Evolutionary conservation across 371 early-diverging fungal genomes (phyloP), one percentile per base, ranked within the genome.

Genomic region (Caulochytrium protostelioides): DNA sequence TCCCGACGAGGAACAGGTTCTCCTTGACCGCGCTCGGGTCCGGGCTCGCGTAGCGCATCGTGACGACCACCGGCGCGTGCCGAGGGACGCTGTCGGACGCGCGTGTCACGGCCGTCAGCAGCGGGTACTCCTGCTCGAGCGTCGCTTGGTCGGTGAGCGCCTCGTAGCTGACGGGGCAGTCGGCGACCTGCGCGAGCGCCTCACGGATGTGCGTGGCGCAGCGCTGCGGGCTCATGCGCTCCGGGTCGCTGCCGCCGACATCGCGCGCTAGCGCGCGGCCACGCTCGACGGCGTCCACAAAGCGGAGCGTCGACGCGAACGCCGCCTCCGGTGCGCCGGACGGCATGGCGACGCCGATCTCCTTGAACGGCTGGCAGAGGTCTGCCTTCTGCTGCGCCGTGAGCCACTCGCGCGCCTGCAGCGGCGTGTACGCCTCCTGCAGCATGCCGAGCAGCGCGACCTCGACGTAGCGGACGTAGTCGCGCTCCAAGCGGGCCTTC

Each of bases 1-100:
- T 86, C 26, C 86, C 86, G 14, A 83, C 74, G 46, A 86, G 67
- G 57, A 71, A 84, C 13, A 83, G 50, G 46, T 79, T 74, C 49
- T 85, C 83, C 47, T 71, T 78, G 29, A 81, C 83, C 38, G 67
- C 45, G 24, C 62, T 52, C 32, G 63, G 79, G 32, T 76, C 77
- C 14, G 74, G 70, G 1, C 82, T 70, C 20, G 51, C 50, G 57
- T 85, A 85, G 42, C 76, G 76, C 23, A 85, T 57, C 41, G 64
- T 63, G 31, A 85, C 78, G 22, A 85, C 66, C 18, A 73, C 67
- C 30, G 85, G 85, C 47, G 67, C 61, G 51, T 77, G 78, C 27
- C 72, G 57, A 17, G 66, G 59, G 9, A 79, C 80, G 32, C 67
- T 59, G 29, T 78, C 56, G 14, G 80, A 72, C 32, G 76, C 74